Conservation (phyloP, 768 basidiomycete species). For the Exidia glandulosa region DNA sequence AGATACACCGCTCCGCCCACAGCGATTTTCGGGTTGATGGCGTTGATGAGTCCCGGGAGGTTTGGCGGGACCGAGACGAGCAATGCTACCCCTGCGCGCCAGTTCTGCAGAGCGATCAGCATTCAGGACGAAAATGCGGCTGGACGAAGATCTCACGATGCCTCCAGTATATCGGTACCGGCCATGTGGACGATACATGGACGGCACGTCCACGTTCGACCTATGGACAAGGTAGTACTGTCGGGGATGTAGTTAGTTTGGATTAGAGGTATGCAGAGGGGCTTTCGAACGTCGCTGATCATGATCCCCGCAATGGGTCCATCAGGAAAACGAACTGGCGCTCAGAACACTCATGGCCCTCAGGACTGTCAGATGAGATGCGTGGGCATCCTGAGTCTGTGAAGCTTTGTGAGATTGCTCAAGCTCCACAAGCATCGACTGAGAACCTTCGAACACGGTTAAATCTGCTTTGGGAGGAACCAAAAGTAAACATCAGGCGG, state of each 20-base stretch:
- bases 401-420: too few species aligned
- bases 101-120: constrained; percentile 46
- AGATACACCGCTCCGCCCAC: constrained; percentile 48
- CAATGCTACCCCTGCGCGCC: constrained; percentile 63
- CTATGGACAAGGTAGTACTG: constrained; percentile 73
- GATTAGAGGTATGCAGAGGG: neutral
- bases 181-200: constrained; percentile 73
- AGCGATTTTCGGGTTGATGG: constrained; percentile 53
- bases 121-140: neutral
- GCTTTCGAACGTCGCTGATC: constrained; percentile 38
- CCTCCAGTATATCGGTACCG: constrained; percentile 71
- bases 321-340: too few species aligned
- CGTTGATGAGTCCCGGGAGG: constrained; percentile 66
- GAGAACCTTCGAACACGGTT: too few species aligned
- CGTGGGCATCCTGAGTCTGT: too few species aligned
- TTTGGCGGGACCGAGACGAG: constrained; percentile 58
- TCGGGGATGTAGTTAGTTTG: neutral
- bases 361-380: too few species aligned
- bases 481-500: too few species aligned
- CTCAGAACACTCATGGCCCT: too few species aligned
- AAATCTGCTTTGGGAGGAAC: too few species aligned
- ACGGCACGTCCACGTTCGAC: constrained; percentile 65
- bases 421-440: too few species aligned
- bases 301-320: constrained; percentile 75
- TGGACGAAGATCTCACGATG: constrained; percentile 34